Evolutionary conservation across 768 basidiomycete genomes (phyloP).

Genomic region (Hemileccinum impolitum): DNA sequence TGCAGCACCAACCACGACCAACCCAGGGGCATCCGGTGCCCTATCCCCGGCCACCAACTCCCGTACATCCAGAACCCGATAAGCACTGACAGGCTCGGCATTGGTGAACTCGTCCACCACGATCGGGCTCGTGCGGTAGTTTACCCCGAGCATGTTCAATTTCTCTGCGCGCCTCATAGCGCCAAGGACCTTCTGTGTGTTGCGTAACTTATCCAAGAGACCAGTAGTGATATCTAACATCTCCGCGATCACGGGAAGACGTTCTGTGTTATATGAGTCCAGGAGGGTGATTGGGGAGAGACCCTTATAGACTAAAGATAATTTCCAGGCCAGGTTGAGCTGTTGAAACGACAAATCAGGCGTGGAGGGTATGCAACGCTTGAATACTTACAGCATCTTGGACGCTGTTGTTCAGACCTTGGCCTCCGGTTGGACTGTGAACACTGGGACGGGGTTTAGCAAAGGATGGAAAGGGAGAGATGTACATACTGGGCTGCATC

Average conservation of each 20-base stretch:
- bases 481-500: constrained; percentile 44
- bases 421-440: constrained; percentile 24
- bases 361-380: not conserved
- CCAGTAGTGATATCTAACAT: constrained; percentile 42
- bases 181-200: not conserved
- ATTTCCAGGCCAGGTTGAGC: constrained; percentile 46
- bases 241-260: constrained; percentile 43
- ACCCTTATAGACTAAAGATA: constrained; percentile 39
- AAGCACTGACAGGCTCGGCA: constrained; percentile 3
- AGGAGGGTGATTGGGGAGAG: constrained; percentile 36
- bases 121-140: constrained; percentile 50
- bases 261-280: constrained; percentile 41
- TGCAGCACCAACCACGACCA: not conserved
- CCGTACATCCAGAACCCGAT: constrained; percentile 1
- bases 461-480: not conserved
- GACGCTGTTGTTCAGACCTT: constrained; percentile 37
- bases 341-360: constrained; percentile 9
- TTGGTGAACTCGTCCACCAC: constrained; percentile 35
- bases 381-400: constrained; percentile 37
- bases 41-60: constrained; percentile 11
- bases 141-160: constrained; percentile 46
- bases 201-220: constrained; percentile 6
- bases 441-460: constrained; percentile 9
- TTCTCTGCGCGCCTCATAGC: constrained; percentile 3
- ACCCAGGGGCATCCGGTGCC: constrained; percentile 13